A percentile compares a stretch with the other conserved stretches of the same genome.
Conservation (phyloP, 2,329 filamentous ascomycete species). For the Scolecobasidium constrictum region DNA sequence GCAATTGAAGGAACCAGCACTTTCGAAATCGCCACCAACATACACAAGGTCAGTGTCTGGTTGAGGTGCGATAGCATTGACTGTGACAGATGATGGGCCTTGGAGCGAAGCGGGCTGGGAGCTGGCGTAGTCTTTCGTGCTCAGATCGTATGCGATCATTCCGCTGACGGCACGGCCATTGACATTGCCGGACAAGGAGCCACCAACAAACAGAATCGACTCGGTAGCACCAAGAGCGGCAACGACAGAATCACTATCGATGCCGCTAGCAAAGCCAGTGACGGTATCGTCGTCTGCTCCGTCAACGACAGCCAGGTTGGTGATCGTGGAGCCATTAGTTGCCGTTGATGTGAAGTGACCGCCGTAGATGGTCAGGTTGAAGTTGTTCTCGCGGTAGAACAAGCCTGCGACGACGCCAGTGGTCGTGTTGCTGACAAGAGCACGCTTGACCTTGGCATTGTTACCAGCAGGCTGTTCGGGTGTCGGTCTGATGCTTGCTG, state of each 20-base stretch:
- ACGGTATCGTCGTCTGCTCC: constrained; percentile 56
- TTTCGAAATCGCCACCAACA: constrained; percentile 75
- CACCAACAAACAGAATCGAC: constrained; percentile 70
- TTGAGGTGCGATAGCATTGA: constrained; percentile 65
- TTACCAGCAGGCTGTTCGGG: constrained; percentile 19
- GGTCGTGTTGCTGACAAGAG: constrained; percentile 28
- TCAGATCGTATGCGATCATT: constrained; percentile 69
- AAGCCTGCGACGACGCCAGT: constrained; percentile 66
- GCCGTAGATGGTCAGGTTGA: constrained; percentile 78
- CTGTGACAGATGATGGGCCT: constrained; percentile 58
- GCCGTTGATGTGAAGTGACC: constrained; percentile 71
- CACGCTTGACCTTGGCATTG: constrained; percentile 25
- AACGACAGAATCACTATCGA: constrained; percentile 66
- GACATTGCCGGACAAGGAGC: constrained; percentile 62
- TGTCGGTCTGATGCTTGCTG: constrained; percentile 38
- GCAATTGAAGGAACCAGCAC: constrained; percentile 73
- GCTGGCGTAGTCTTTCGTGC: constrained; percentile 46
- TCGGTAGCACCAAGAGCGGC: constrained; percentile 56
- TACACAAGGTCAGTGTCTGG: constrained; percentile 66
- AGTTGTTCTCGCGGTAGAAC: constrained; percentile 59
- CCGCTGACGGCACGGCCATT: constrained; percentile 55
- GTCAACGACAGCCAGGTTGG: constrained; percentile 78
- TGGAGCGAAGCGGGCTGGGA: constrained; percentile 66
- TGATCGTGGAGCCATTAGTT: constrained; percentile 57
- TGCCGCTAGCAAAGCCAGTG: constrained; percentile 54